Evolutionary conservation across 352 stramenopile species (phyloP).

Genomic region (Globisporangium takayamanum): DNA sequence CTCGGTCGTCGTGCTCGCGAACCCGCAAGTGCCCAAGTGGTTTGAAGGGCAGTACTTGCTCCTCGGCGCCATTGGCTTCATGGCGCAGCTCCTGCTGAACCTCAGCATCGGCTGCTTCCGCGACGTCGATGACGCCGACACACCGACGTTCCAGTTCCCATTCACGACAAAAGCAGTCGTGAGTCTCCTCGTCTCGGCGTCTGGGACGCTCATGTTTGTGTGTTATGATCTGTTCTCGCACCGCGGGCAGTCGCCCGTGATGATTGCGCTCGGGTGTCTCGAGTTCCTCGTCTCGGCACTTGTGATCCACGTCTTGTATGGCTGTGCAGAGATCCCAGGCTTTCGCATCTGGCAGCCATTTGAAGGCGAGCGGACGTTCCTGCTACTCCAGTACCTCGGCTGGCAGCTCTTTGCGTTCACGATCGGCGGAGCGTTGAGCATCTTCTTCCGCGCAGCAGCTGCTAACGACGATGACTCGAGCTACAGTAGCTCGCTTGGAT

Average conservation of each 20-base stretch:
- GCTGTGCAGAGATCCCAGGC: constrained; percentile 35
- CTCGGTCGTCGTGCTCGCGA: constrained; percentile 36
- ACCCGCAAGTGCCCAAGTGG: constrained; percentile 30
- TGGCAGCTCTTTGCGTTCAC: constrained; percentile 53
- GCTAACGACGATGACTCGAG: constrained; percentile 10
- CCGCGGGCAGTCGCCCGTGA: constrained; percentile 23
- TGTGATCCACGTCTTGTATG: constrained; percentile 49
- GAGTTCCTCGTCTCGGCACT: constrained; percentile 38
- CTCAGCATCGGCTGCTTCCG: constrained; percentile 45
- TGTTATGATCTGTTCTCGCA: constrained; percentile 32
- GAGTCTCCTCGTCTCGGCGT: constrained; percentile 39
- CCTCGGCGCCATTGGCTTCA: constrained; percentile 42
- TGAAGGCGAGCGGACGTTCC: constrained; percentile 38
- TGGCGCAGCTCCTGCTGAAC: constrained; percentile 51
- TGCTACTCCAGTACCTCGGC: constrained; percentile 54
- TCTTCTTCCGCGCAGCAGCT: constrained; percentile 14
- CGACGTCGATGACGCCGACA: constrained; percentile 11
- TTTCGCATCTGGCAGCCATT: constrained; percentile 54
- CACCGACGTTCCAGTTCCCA: constrained; percentile 16
- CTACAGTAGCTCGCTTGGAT: constrained; percentile 15
- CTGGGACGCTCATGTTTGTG: constrained; percentile 35
- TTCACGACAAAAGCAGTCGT: constrained; percentile 44
- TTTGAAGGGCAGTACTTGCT: constrained; percentile 50
- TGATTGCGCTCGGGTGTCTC: constrained; percentile 26
- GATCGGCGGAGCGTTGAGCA: constrained; percentile 28